Base-by-base conservation (phyloP, 2,329 filamentous ascomycete species). In the Sclerotinia nivalis region DNA sequence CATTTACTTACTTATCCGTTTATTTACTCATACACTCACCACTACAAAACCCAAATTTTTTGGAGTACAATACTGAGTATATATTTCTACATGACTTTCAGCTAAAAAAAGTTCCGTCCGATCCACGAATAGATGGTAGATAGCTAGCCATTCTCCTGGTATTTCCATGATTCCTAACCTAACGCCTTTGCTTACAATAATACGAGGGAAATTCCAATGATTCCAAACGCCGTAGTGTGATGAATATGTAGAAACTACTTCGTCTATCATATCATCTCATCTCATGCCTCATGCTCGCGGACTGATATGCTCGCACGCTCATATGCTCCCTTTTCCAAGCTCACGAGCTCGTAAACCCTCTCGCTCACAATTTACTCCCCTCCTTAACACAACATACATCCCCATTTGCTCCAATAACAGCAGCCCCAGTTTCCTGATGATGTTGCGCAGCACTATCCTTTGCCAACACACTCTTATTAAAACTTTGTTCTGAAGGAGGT, bases 401-500 rank as follows among this genome's bases (percentile, higher is more conserved):
- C 5, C 68, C 70, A n/a, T 40, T n/a, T 2, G n/a, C n/a, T 12
- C 66, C 69, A 18, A 71, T 45, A 1, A 69, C 69, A 0, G 61
- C 55, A 20, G 62, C 66, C 4, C 55, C 69, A 15, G 15, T 10
- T 31, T 58, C 66, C 22, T 69, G 69, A 4, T 31, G 43, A 55
- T 69, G 68, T 18, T 65, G 52, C 13, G 45, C 61, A 20, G 49
- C 54, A 18, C 50, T 25, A 25, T 65, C 61, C 9, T 40, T 43
- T 0, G 61, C 66, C 37, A 72, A 40, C 0, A 71, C 69, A 45
- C 77, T 78, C 79, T 80, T 78, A 72, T 84, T 84, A 31, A 79
- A 76, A 25, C 77, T 79, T 76, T 84, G 83, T 67, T 76, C 80
- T 69, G 81, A 82, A 3, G 82, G 81, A 3, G 84, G 82, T 20